phyloP scores from a whole-genome alignment of 177 flowering plant genomes.

The Vitis hybrid region DNA sequence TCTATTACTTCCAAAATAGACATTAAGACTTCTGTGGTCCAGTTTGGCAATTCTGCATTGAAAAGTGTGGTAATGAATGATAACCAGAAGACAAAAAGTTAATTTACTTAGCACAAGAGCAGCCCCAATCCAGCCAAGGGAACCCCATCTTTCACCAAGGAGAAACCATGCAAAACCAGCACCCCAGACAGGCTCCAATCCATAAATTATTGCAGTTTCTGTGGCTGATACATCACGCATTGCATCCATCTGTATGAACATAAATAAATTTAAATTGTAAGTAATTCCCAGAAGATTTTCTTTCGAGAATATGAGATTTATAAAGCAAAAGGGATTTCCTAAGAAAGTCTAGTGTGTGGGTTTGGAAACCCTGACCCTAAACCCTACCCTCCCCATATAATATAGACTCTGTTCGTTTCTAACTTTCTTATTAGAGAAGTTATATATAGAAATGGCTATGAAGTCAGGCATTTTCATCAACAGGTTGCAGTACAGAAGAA shows the following conservation, averaged over 20 bases:
- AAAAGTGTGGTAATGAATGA: not conserved
- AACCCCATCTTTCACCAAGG: conserved; percentile 92
- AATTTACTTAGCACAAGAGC: conserved; percentile 66
- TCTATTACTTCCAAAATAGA: not conserved
- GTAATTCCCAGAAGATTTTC: no score
- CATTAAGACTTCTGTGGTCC: not conserved
- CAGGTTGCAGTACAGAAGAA: no score
- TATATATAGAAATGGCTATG: no score
- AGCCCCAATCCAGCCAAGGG: conserved; percentile 86
- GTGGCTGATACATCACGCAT: conserved; percentile 93
- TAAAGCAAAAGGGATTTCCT: no score
- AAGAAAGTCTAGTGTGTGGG: no score
- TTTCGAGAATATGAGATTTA: no score
- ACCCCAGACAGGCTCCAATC: conserved; percentile 92
- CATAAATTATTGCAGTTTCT: conserved; percentile 84
- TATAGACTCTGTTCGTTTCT: no score
- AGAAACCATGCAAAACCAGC: conserved; percentile 95
- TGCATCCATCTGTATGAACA: conserved; percentile 63
- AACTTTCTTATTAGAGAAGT: no score
- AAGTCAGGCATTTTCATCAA: no score
- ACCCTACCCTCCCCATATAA: no score
- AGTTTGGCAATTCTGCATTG: not conserved
- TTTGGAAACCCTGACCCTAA: no score
- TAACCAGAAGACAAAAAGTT: not conserved
- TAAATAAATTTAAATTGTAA: not conserved